Evolutionary conservation across 768 basidiomycete species (phyloP).

Genomic region (Trametes cinnabarina): DNA sequence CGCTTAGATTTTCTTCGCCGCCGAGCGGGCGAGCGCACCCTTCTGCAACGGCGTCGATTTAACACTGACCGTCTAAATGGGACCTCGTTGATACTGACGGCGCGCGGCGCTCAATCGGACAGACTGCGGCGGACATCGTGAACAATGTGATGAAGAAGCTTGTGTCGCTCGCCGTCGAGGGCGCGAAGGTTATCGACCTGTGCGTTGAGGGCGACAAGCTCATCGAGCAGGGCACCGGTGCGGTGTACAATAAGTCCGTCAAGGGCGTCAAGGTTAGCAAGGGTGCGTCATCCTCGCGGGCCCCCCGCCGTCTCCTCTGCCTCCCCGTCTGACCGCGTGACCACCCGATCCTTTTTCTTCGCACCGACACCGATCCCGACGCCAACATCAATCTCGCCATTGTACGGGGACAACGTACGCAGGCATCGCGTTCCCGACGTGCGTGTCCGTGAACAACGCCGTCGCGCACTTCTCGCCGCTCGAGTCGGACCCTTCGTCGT

Average conservation of each 20-base stretch:
- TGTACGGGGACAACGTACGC: neutral
- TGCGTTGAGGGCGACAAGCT: constrained; percentile 93
- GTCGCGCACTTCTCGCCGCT: constrained; percentile 98
- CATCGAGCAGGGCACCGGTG: constrained; percentile 79
- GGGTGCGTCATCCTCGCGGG: constrained; percentile 52
- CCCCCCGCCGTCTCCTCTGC: neutral
- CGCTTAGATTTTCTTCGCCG: constrained; percentile 7
- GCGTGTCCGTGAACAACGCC: constrained; percentile 90
- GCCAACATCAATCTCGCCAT: neutral
- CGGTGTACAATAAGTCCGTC: constrained; percentile 86
- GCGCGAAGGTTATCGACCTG: constrained; percentile 85
- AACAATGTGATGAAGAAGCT: constrained; percentile 83
- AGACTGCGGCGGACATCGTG: constrained; percentile 92
- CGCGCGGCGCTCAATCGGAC: constrained; percentile 7
- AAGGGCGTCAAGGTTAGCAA: constrained; percentile 88
- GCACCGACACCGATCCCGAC: neutral
- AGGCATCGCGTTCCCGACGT: constrained; percentile 96
- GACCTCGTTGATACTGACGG: neutral
- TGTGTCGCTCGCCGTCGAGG: constrained; percentile 71
- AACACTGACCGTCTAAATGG: too few species aligned
- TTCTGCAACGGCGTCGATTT: too few species aligned
- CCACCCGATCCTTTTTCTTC: neutral
- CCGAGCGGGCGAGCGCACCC: neutral
- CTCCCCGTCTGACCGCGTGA: neutral
- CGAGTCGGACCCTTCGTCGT: constrained; percentile 73